A percentile compares a stretch with the other conserved stretches of the same genome.
phyloP scores from a whole-genome alignment of 1,284 basidiomycete species.

The Cryptococcus amylolentus region DNA sequence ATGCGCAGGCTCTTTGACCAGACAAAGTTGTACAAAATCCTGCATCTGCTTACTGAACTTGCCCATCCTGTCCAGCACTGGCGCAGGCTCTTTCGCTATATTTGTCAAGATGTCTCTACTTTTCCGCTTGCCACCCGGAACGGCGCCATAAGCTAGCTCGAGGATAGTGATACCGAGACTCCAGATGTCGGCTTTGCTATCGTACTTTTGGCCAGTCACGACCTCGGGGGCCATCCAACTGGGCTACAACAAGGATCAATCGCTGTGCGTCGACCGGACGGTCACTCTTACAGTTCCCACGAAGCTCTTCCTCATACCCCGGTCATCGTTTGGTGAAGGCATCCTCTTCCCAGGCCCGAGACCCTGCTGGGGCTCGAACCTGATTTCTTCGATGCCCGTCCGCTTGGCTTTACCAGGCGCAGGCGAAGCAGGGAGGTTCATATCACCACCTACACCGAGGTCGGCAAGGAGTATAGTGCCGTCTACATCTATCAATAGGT shows the following conservation, averaged over 20 bases:
- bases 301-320: slow-evolving; percentile 73
- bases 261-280: background rate
- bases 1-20: slow-evolving; percentile 74
- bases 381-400: slow-evolving; percentile 24
- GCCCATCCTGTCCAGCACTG: slow-evolving; percentile 18
- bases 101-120: slow-evolving; percentile 18
- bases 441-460: slow-evolving; percentile 68
- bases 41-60: slow-evolving; percentile 72
- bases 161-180: slow-evolving; percentile 89
- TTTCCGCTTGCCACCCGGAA: slow-evolving; percentile 20
- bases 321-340: background rate
- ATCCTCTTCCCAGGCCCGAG: slow-evolving; percentile 1
- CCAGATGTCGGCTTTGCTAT: slow-evolving; percentile 96
- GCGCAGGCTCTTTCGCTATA: slow-evolving; percentile 18
- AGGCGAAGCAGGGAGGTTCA: slow-evolving; percentile 26
- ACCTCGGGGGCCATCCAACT: slow-evolving; percentile 99
- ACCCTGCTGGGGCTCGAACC: slow-evolving; percentile 17
- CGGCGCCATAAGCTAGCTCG: slow-evolving; percentile 37
- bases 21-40: slow-evolving; percentile 79
- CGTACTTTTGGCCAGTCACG: slow-evolving; percentile 77
- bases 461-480: slow-evolving; percentile 85
- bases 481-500: slow-evolving; percentile 75
- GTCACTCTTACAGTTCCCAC: slow-evolving; percentile 65
- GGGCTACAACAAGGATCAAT: slow-evolving; percentile 50
- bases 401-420: background rate